Percentiles rank a stretch among this genome's conserved stretches.
These are phyloP conservation scores for Pseudogymnoascus sp. DNA, from an alignment of 2,329 filamentous ascomycete species.

Conservation along the genomic window DNA sequence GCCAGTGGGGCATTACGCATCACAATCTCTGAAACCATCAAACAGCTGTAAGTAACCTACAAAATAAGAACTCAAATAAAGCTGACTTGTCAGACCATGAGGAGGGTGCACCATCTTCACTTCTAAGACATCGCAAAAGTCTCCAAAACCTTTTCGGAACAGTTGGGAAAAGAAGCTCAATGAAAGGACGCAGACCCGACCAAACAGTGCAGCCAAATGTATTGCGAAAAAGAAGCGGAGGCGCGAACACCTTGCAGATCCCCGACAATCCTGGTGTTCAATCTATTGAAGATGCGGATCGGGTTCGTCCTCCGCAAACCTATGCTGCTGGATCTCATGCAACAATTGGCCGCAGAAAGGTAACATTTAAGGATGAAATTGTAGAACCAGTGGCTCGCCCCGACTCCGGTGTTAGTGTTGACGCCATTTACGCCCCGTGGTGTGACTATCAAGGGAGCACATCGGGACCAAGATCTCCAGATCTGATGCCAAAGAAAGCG, in stretches of 20 bases:
- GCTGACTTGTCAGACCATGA: background rate
- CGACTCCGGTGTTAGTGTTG: background rate
- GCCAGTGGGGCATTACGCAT: background rate
- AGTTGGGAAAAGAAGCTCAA: conserved; percentile 19
- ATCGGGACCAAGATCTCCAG: background rate
- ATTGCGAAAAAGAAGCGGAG: background rate
- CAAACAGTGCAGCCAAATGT: conserved; percentile 12
- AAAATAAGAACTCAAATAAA: background rate
- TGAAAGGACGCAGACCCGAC: conserved; percentile 15
- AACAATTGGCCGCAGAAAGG: background rate
- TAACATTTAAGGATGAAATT: background rate
- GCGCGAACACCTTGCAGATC: background rate
- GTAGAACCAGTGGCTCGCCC: background rate
- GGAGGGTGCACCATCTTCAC: background rate
- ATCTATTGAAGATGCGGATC: conserved; percentile 1
- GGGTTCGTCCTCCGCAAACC: background rate
- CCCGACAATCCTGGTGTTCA: background rate
- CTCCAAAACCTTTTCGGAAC: conserved; percentile 23
- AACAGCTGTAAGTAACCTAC: background rate
- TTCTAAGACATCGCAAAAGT: conserved; percentile 22
- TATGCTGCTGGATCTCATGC: background rate
- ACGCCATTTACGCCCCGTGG: background rate
- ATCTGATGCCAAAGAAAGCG: background rate
- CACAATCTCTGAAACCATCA: background rate
- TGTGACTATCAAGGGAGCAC: background rate